Percentiles rank a stretch among this genome's conserved stretches.
These are phyloP conservation scores for Aspergillus fumigatus DNA, from an alignment of 2,329 filamentous ascomycete species.

Conservation along the genomic window DNA sequence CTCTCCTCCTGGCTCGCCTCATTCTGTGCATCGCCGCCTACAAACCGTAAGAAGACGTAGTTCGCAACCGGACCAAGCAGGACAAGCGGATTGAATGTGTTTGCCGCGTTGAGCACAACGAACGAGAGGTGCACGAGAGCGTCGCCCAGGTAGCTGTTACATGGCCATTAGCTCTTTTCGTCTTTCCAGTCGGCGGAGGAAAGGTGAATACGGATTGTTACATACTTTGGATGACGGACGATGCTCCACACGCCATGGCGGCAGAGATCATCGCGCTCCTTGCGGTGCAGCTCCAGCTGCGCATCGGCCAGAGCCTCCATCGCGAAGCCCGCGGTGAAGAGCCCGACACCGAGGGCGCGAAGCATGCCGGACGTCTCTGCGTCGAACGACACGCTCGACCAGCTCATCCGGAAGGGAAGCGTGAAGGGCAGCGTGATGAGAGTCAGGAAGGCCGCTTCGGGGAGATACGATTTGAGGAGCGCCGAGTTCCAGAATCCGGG, in stretches of 20 bases:
- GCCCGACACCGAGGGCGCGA: conserved; percentile 47
- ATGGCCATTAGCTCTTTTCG: conserved; percentile 3
- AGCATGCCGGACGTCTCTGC: conserved; percentile 17
- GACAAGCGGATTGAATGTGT: conserved; percentile 52
- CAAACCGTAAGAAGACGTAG: conserved; percentile 54
- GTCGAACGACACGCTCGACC: conserved; percentile 29
- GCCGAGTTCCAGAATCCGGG: conserved; percentile 56
- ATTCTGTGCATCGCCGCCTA: conserved; percentile 54
- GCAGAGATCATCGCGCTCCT: conserved; percentile 41
- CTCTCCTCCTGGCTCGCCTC: conserved; percentile 50
- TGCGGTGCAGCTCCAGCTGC: conserved; percentile 51
- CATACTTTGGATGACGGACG: conserved; percentile 58
- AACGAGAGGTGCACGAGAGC: conserved; percentile 57
- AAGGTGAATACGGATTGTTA: conserved; percentile 30
- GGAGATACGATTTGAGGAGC: conserved; percentile 51
- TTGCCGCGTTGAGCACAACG: conserved; percentile 52
- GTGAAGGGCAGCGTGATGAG: conserved; percentile 56
- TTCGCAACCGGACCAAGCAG: conserved; percentile 55
- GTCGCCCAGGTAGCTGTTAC: conserved; percentile 56
- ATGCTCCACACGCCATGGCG: conserved; percentile 59
- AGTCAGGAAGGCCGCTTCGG: conserved; percentile 55
- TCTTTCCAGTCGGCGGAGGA: too few species aligned
- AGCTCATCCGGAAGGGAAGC: conserved; percentile 44
- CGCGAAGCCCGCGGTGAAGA: conserved; percentile 54
- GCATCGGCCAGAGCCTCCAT: conserved; percentile 55